These are phyloP conservation scores for Citrus glauca DNA, from an alignment of 345 rosid genomes.

Conservation along the genomic window DNA sequence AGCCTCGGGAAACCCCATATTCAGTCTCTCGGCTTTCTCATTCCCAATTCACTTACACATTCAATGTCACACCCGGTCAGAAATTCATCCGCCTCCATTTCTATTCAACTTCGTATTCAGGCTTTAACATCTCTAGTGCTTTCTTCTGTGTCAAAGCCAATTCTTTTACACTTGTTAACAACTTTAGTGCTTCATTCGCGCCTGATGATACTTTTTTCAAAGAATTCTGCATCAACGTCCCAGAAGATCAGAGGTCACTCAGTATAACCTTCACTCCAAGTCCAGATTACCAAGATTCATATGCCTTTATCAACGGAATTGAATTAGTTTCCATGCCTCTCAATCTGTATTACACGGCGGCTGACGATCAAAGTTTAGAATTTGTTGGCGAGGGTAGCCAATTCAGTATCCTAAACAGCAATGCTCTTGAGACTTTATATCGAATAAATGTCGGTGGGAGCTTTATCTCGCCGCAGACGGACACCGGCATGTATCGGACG, in stretches of 20 bases:
- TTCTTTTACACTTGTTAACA: constrained; percentile 7
- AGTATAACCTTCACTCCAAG: constrained; percentile 9
- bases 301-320: not conserved
- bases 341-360: not conserved
- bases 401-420: not conserved
- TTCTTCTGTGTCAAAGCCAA: constrained; percentile 16
- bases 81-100: constrained; percentile 28
- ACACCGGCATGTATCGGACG: constrained; percentile 33
- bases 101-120: not conserved
- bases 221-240: not conserved
- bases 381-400: not conserved
- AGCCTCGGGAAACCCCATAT: not conserved
- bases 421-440: constrained; percentile 29
- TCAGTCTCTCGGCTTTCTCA: not conserved
- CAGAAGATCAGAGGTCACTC: not conserved
- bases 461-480: fast-evolving
- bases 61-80: constrained; percentile 11
- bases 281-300: not conserved
- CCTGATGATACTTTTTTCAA: not conserved
- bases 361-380: not conserved
- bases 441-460: constrained; percentile 28
- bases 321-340: constrained; percentile 3
- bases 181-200: not conserved
- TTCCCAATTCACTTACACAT: not conserved
- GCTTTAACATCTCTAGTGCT: constrained; percentile 3